Evolutionary conservation across 106 monocot genomes (phyloP).

Genomic region (Gastrodia elata): DNA sequence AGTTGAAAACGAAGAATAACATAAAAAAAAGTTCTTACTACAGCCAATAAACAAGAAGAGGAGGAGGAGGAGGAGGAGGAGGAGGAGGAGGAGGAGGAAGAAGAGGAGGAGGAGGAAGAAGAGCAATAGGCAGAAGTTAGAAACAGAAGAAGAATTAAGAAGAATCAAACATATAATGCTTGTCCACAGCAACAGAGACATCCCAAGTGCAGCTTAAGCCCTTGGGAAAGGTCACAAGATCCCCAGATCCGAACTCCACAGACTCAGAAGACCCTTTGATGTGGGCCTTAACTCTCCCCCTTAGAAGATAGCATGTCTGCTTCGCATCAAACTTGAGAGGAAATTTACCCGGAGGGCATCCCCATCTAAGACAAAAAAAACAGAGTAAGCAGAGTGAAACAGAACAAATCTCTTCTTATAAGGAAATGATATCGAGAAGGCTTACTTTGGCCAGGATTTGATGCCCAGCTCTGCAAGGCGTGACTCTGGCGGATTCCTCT

Average conservation of each 20-base stretch:
- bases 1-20: background rate
- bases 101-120: background rate
- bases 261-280: constrained; percentile 39
- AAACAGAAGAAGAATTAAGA: background rate
- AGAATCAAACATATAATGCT: constrained; percentile 66
- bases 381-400: background rate
- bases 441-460: constrained; percentile 82
- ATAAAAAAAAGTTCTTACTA: background rate
- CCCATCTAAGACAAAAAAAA: constrained; percentile 28
- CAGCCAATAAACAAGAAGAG: background rate
- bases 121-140: background rate
- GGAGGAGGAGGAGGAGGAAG: background rate
- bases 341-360: constrained; percentile 48
- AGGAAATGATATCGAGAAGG: background rate
- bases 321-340: constrained; percentile 62
- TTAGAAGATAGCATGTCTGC: constrained; percentile 58
- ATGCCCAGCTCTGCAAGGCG: constrained; percentile 45
- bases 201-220: constrained; percentile 77
- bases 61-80: background rate
- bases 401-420: background rate
- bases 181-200: constrained; percentile 58
- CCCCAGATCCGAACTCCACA: constrained; percentile 64
- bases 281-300: constrained; percentile 52
- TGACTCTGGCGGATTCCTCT: constrained; percentile 41
- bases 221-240: constrained; percentile 59